Evolutionary conservation across 2,329 filamentous ascomycete species (phyloP), one percentile per base, ranked within the genome.

Genomic region (Penicillium glabrum): DNA sequence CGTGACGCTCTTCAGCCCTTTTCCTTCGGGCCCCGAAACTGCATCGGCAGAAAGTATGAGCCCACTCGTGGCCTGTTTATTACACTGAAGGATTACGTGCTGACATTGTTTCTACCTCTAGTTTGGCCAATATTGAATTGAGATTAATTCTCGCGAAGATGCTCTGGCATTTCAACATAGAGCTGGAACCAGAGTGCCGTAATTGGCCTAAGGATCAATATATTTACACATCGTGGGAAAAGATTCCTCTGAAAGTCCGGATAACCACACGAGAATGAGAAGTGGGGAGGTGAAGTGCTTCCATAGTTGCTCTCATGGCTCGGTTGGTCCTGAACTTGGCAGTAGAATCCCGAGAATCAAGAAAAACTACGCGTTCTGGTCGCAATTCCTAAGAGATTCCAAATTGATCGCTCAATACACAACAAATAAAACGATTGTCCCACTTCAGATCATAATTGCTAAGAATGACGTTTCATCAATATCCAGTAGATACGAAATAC

Each of bases 171-270:
- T 54, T 43, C 13, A 31, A 54, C 13, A 29, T 54, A 16, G 52
- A 54, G 45, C 35, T 54, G 10, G 29, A 47, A 45, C 52, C 52
- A 4, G 52, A 49, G 21, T 54, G 52, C 31, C 33, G 7, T 9
- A 31, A 54, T 14, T 54, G 52, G 52, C 52, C 52, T 5, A 31
- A 27, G 13, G 52, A 54, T 31, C 52, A 54, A 31, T 54, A 49
- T 19, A 54, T 54, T 10, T 54, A 54, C 45, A 54, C 52, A 2
- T 48, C 52, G 4, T 54, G 52, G 52, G 52, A 54, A 21, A 54
- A 54, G n/a, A 49, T 54, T 2, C 52, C 52, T 11, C 16, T 54
- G 29, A 54, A 54, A 33, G 35, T 54, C 37, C 41, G 24, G 8
- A 54, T 54, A 29, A 54, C 45, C 14, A 45, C 52, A 3, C 52